These are phyloP conservation scores for Globisporangium acanthophoron DNA, from an alignment of 352 stramenopile species.

Conservation along the genomic window DNA sequence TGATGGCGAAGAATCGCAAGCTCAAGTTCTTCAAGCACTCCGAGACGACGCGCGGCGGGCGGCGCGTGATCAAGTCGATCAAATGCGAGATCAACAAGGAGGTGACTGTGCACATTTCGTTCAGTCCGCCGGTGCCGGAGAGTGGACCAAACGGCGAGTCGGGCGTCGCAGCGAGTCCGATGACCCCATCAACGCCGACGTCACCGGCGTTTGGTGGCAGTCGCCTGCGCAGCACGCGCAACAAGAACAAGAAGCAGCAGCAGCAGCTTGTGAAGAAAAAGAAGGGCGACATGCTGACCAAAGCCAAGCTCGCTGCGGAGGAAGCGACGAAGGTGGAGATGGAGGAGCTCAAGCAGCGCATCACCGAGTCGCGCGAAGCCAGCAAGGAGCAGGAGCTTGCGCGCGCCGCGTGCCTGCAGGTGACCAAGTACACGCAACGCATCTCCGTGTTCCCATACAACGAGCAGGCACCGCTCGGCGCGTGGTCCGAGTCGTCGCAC, in stretches of 20 bases:
- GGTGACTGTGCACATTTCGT: constrained; percentile 75
- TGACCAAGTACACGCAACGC: constrained; percentile 85
- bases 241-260: constrained; percentile 82
- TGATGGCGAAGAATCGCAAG: constrained; percentile 86
- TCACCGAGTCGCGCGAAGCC: constrained; percentile 68
- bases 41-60: constrained; percentile 76
- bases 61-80: constrained; percentile 84
- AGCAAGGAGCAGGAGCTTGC: constrained; percentile 80
- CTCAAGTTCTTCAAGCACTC: constrained; percentile 88
- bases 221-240: constrained; percentile 67
- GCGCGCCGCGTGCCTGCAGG: constrained; percentile 60
- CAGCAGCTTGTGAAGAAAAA: constrained; percentile 86
- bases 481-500: constrained; percentile 79
- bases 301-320: constrained; percentile 79
- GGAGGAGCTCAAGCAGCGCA: constrained; percentile 81
- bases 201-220: constrained; percentile 68
- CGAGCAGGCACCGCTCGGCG: constrained; percentile 64
- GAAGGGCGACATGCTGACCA: constrained; percentile 84
- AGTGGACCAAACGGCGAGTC: constrained; percentile 74
- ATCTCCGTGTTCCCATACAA: constrained; percentile 79
- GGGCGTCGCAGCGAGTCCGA: constrained; percentile 75
- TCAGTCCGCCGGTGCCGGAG: constrained; percentile 76
- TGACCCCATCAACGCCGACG: constrained; percentile 82
- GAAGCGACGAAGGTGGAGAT: constrained; percentile 86
- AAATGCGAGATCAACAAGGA: constrained; percentile 87